Percentiles rank a stretch among this genome's conserved stretches.
These are phyloP conservation scores for Leishmania mexicana DNA, from an alignment of 208 protist genomes.

Conservation along the genomic window DNA sequence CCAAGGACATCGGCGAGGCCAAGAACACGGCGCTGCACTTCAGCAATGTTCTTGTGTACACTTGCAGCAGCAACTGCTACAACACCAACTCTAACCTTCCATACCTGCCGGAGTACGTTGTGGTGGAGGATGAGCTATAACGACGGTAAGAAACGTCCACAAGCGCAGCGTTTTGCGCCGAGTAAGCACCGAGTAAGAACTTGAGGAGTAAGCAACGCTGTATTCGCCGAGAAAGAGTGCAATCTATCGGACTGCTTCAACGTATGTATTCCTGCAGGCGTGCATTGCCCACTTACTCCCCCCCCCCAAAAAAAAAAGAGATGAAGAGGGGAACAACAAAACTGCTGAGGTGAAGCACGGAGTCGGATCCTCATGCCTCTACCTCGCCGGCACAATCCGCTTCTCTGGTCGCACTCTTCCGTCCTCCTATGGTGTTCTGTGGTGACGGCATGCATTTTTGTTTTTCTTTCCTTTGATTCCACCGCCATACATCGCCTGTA, in stretches of 20 bases:
- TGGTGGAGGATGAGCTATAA: slow-evolving; percentile 85
- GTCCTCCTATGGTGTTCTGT: neutral
- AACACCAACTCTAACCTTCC: slow-evolving; percentile 25
- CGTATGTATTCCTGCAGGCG: neutral
- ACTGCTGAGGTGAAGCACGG: neutral
- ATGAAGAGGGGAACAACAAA: neutral
- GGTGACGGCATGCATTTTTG: neutral
- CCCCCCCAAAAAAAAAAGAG: neutral
- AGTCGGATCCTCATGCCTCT: neutral
- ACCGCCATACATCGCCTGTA: neutral
- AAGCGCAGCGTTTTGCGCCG: neutral
- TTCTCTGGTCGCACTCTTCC: neutral
- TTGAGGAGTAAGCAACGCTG: neutral
- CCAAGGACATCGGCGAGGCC: slow-evolving; percentile 51
- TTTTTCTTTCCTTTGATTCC: neutral
- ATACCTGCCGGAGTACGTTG: slow-evolving; percentile 68
- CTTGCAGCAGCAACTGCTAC: slow-evolving; percentile 78
- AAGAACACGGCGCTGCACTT: slow-evolving; percentile 77
- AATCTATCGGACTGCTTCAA: no score
- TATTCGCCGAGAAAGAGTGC: neutral
- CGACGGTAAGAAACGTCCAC: neutral
- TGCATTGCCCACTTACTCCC: neutral
- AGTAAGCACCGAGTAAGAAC: neutral
- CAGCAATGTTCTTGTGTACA: slow-evolving; percentile 82
- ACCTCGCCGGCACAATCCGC: neutral